phyloP scores from a whole-genome alignment of 2,329 filamentous ascomycete species.

The Fusarium cyanostomum region DNA sequence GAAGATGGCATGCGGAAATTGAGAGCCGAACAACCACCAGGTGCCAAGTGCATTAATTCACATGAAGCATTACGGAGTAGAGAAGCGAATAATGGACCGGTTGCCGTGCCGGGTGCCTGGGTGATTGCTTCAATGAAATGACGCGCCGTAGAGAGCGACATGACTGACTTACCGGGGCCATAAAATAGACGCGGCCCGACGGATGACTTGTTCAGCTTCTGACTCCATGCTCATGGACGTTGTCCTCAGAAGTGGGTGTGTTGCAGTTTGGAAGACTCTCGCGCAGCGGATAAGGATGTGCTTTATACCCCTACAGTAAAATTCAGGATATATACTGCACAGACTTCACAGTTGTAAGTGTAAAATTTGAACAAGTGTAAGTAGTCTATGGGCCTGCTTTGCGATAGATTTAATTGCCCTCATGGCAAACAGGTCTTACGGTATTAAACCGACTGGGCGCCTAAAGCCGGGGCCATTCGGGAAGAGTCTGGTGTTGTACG shows the following conservation, averaged over 20 bases:
- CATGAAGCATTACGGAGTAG: background rate
- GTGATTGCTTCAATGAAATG: too few relatives aligned
- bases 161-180: background rate
- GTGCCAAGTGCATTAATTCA: background rate
- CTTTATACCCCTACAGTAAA: too few relatives aligned
- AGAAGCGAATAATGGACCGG: background rate
- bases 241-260: background rate
- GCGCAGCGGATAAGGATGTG: background rate
- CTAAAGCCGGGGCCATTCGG: too few relatives aligned
- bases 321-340: too few relatives aligned
- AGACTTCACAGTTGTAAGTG: too few relatives aligned
- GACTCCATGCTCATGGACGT: background rate
- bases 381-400: too few relatives aligned
- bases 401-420: too few relatives aligned
- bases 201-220: background rate
- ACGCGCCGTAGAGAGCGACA: background rate
- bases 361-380: too few relatives aligned
- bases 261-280: background rate
- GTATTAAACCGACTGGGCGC: too few relatives aligned
- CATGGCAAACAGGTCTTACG: too few relatives aligned
- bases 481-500: background rate
- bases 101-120: too few relatives aligned
- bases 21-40: background rate
- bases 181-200: conserved; percentile 2
- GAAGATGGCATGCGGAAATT: background rate